Evolutionary conservation across 306 rosid genomes (phyloP).

Genomic region (Quercus bicolor): DNA sequence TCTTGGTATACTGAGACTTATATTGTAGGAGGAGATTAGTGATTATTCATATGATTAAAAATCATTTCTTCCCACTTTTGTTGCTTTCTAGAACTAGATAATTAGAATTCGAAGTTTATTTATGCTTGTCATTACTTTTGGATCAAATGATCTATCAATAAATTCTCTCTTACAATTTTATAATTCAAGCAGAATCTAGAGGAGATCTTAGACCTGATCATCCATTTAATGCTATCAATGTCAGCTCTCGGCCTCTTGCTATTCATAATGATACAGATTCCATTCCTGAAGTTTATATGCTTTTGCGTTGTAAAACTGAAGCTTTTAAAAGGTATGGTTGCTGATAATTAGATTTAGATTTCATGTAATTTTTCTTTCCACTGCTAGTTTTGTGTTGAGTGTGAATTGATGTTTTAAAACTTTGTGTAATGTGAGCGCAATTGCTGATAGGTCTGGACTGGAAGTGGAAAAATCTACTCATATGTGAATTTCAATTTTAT

Average conservation of each 20-base stretch:
- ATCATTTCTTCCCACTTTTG: neutral
- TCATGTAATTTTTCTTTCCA: constrained; percentile 4
- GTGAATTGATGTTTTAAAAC: neutral
- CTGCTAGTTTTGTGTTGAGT: constrained; percentile 4
- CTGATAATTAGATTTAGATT: constrained; percentile 6
- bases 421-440: neutral
- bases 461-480: neutral
- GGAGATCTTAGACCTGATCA: constrained; percentile 62
- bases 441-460: neutral
- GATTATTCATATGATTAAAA: neutral
- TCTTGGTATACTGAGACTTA: no score
- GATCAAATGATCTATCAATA: neutral
- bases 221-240: constrained; percentile 61
- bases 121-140: neutral
- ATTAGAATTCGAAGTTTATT: neutral
- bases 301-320: constrained; percentile 41
- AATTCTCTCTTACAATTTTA: neutral
- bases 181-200: constrained; percentile 73
- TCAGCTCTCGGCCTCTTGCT: constrained; percentile 14
- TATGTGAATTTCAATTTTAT: neutral
- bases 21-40: neutral
- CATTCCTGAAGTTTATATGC: constrained; percentile 43
- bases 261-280: neutral
- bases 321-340: constrained; percentile 53
- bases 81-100: neutral